Conservation (phyloP, 2,329 filamentous ascomycete genomes). For the Aspergillus chevalieri region DNA sequence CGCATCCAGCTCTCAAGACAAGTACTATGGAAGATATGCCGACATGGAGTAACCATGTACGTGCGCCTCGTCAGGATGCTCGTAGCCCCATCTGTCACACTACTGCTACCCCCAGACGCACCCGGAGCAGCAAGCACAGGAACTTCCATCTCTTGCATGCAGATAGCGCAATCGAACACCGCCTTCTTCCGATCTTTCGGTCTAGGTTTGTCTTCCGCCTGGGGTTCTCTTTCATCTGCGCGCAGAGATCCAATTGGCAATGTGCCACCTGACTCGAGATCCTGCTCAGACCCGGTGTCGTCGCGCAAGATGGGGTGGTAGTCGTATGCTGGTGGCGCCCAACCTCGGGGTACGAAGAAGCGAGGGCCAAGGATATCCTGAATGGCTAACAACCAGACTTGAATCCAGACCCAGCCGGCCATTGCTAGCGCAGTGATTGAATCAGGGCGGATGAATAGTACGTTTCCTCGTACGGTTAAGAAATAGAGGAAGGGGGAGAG, state of each 20-base stretch:
- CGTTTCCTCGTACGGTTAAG: constrained; percentile 69
- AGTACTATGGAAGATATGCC: constrained; percentile 87
- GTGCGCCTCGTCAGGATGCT: constrained; percentile 70
- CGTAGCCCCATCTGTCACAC: constrained; percentile 41
- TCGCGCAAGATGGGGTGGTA: constrained; percentile 81
- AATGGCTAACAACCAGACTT: constrained; percentile 68
- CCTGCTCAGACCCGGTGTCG: constrained; percentile 54
- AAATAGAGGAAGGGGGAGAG: constrained; percentile 80
- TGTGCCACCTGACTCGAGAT: constrained; percentile 63
- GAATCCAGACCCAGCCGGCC: constrained; percentile 77
- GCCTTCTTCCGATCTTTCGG: constrained; percentile 48
- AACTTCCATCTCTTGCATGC: constrained; percentile 84
- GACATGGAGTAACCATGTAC: constrained; percentile 97
- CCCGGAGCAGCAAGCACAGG: constrained; percentile 58
- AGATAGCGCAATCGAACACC: constrained; percentile 88
- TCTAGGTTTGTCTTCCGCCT: constrained; percentile 38
- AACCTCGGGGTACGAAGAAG: constrained; percentile 70
- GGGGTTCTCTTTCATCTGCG: constrained; percentile 34
- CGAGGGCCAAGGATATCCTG: constrained; percentile 83
- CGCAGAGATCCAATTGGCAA: constrained; percentile 70
- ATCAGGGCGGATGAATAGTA: constrained; percentile 70
- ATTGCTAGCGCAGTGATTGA: constrained; percentile 58
- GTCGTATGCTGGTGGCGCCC: constrained; percentile 68
- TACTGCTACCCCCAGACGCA: constrained; percentile 43
- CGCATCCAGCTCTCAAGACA: constrained; percentile 97